Evolutionary conservation across 371 early-diverging fungal genomes (phyloP).

Genomic region (Chytridium lagenaria): DNA sequence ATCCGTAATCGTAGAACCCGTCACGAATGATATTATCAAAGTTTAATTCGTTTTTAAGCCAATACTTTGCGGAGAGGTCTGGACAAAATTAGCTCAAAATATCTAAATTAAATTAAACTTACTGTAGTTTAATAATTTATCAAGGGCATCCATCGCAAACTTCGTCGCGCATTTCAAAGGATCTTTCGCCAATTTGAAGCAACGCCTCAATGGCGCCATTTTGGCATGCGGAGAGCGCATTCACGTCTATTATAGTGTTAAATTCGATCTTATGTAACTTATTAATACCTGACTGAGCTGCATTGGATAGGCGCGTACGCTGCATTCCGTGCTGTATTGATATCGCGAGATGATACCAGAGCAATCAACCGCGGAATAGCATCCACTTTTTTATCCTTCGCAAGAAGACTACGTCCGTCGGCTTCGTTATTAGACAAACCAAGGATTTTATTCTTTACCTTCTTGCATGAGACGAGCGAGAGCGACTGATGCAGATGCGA

Average conservation of each 20-base stretch:
- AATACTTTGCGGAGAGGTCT: conserved; percentile 62
- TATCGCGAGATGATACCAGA: conserved; percentile 47
- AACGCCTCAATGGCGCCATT: conserved; percentile 55
- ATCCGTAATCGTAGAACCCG: conserved; percentile 60
- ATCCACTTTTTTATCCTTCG: conserved; percentile 33
- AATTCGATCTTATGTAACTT: neutral
- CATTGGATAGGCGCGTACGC: conserved; percentile 53
- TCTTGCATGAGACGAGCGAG: conserved; percentile 53
- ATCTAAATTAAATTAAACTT: conserved; percentile 24
- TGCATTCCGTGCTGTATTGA: conserved; percentile 50
- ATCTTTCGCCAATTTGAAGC: conserved; percentile 45
- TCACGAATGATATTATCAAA: conserved; percentile 48
- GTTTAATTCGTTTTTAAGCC: conserved; percentile 51
- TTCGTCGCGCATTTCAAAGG: conserved; percentile 41
- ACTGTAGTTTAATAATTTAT: conserved; percentile 58
- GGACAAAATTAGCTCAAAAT: neutral
- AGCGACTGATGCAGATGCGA: conserved; percentile 43
- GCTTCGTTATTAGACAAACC: too few relatives aligned
- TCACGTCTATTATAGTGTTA: conserved; percentile 39
- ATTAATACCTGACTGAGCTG: conserved; percentile 46
- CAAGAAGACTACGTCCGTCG: conserved; percentile 25
- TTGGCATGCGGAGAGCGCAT: conserved; percentile 50
- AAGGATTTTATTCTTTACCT: too few relatives aligned
- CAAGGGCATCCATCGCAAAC: conserved; percentile 58
- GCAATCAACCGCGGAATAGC: conserved; percentile 44